These are phyloP conservation scores for Angophora floribunda DNA, from an alignment of 345 rosid species.

Conservation along the genomic window DNA sequence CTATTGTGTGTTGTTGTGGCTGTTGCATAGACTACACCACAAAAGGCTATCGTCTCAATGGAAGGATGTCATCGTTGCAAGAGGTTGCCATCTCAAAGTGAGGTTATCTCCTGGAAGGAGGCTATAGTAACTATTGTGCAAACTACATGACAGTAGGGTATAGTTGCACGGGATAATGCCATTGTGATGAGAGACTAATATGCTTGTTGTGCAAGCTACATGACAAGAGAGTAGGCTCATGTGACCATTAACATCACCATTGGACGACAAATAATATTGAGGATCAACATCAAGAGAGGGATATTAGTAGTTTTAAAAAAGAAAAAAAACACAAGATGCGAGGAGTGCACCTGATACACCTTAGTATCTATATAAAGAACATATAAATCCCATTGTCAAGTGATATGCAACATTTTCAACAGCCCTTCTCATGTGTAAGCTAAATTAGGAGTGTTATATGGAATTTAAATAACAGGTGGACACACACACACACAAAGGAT, in stretches of 20 bases:
- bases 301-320: no score
- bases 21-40: neutral
- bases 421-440: neutral
- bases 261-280: neutral
- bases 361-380: neutral
- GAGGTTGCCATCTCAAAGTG: neutral
- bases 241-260: neutral
- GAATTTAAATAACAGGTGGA: no score
- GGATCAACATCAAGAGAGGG: neutral
- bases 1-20: neutral
- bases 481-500: no score
- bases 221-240: neutral
- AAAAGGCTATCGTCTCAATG: neutral
- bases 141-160: neutral
- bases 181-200: neutral
- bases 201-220: neutral
- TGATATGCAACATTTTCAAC: neutral
- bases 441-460: no score
- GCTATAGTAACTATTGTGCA: rapidly evolving
- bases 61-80: neutral
- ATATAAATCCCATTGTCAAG: neutral
- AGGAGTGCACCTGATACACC: neutral
- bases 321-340: neutral
- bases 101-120: neutral
- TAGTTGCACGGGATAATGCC: neutral